Base-by-base conservation (phyloP, 1,284 basidiomycete genomes). In the Phlebopus sp. region DNA sequence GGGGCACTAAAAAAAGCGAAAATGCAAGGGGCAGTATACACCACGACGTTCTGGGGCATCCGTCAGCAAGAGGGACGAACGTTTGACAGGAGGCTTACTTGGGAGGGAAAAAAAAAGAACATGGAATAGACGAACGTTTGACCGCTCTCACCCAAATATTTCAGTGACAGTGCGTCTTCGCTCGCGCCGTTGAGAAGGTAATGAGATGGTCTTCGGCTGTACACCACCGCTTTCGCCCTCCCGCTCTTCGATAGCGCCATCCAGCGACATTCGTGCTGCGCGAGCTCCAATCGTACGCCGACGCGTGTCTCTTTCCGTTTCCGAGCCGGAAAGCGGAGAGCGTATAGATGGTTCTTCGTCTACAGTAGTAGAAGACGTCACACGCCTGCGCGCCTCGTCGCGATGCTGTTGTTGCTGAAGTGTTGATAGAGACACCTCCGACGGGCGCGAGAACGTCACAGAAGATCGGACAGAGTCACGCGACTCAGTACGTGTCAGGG, bases 381-480 rank as follows among this genome's bases (percentile, higher is more conserved):
- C 75, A 2, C 62, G 63, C 18, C 68, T 69, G 35, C 73, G 73
- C 53, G 66, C 69, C 49, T 67, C 71, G 60, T 60, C 68, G 48
- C 55, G 73, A 60, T 59, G 71, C 60, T 60, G 78, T 55, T 69
- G 78, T 55, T 79, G 75, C 55, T 81, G 77, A 30, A 85, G 61
- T 31, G 80, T 75, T 35, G 64, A 78, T 18, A 85, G 63, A 1
- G 82, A 76, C 19, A 80, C 74, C 2, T 75, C 74, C 17, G 77
- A 70, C 0, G 84, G 76, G 2, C 81, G 76, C 2, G 84, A 86
- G 60, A 86, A 83, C 1, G 80, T 82, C 5, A 80, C 77, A 29
- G 51, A 66, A 59, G 56, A 72, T 68, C 46, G 73, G 57, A 44
- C 66, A 0, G 76, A 75, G 35, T 71, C 69, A 19, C 64, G 67